These are phyloP conservation scores for Orbilia blumenaviensis DNA, from an alignment of 2,329 filamentous ascomycete genomes.

Conservation along the genomic window DNA sequence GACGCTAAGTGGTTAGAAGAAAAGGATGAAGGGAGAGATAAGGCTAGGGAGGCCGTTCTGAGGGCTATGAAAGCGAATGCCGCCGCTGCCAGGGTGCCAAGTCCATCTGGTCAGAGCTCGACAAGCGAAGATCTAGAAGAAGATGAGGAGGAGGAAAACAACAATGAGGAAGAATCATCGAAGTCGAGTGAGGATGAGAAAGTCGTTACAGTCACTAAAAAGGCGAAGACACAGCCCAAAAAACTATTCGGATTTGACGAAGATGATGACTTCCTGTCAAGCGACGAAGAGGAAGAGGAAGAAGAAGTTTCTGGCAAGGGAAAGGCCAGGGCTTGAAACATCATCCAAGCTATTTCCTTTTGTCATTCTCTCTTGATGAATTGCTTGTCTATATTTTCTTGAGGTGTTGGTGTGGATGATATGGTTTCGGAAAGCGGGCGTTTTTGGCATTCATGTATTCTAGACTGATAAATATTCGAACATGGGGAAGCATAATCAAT, in stretches of 20 bases:
- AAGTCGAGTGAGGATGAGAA: conserved; percentile 52
- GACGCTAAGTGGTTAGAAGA: conserved; percentile 95
- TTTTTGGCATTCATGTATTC: conserved; percentile 44
- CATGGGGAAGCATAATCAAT: background rate
- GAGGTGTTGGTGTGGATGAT: conserved; percentile 19
- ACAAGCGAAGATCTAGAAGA: conserved; percentile 64
- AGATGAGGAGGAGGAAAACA: conserved; percentile 56
- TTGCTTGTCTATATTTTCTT: conserved; percentile 13
- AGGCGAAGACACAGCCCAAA: conserved; percentile 48
- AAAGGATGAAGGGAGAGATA: conserved; percentile 87
- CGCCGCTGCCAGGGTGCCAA: conserved; percentile 60
- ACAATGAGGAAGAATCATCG: conserved; percentile 52
- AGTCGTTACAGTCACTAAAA: conserved; percentile 53
- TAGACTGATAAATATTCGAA: conserved; percentile 33
- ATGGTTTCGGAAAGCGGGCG: conserved; percentile 34
- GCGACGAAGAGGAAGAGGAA: conserved; percentile 63
- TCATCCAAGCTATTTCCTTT: background rate
- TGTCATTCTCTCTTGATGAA: background rate
- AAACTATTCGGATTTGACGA: conserved; percentile 51
- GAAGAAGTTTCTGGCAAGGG: conserved; percentile 60
- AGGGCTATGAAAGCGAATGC: conserved; percentile 69
- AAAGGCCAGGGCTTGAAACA: conserved; percentile 62
- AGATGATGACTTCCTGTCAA: conserved; percentile 52
- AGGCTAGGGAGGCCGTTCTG: conserved; percentile 78
- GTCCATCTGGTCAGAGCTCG: conserved; percentile 61